These are phyloP conservation scores for Myrica gale DNA, from an alignment of 306 rosid species.

Conservation along the genomic window DNA sequence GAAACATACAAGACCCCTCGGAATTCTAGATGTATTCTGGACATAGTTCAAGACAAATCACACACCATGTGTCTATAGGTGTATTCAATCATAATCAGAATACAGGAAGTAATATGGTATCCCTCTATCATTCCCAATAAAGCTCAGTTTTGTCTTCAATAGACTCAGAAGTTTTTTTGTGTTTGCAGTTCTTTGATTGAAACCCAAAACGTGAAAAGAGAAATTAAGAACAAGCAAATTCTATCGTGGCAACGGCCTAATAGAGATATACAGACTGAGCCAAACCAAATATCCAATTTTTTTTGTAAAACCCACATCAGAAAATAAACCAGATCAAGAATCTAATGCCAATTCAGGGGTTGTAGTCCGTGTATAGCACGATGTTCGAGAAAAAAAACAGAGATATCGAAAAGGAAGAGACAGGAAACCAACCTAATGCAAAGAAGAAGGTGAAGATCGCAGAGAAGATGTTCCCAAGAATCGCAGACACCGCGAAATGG, in stretches of 20 bases:
- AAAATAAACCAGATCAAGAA: background rate
- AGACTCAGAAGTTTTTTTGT: background rate
- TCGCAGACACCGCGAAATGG: conserved; percentile 65
- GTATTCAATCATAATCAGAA: conserved; percentile 12
- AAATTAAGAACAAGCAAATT: background rate
- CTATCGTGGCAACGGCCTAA: background rate
- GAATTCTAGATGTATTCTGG: conserved; percentile 1
- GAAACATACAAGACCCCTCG: conserved; percentile 7
- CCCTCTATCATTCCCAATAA: conserved; percentile 22
- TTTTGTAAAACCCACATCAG: background rate
- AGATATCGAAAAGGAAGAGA: background rate
- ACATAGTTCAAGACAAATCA: background rate
- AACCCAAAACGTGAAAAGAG: background rate
- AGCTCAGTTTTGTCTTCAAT: conserved; percentile 18
- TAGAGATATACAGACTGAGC: background rate
- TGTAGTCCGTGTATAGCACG: background rate
- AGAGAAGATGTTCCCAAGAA: conserved; percentile 81
- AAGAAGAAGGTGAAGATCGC: conserved; percentile 98
- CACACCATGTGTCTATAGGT: conserved; percentile 2
- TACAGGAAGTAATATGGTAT: conserved; percentile 29
- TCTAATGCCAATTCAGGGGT: background rate
- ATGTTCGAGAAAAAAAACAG: background rate
- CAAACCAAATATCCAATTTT: background rate
- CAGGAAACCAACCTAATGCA: conserved; percentile 66
- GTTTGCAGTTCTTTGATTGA: background rate